Evolutionary conservation across 2,329 filamentous ascomycete genomes (phyloP).

Genomic region (Monilinia fructigena): DNA sequence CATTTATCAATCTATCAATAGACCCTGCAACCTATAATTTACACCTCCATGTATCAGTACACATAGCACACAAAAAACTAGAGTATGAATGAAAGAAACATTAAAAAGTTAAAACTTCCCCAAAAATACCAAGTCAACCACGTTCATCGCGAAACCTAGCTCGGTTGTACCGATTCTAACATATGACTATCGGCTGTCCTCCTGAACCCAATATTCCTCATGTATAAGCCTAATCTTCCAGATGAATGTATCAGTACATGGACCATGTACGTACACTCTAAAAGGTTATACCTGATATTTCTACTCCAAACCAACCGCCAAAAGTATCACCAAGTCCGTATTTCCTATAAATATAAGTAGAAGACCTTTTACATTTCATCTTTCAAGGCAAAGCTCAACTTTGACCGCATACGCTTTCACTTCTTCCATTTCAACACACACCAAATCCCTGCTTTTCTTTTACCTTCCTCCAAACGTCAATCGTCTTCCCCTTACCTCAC

Average conservation of each 20-base stretch:
- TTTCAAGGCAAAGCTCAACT: neutral
- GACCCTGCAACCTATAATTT: too few species aligned
- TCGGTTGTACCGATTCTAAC: neutral
- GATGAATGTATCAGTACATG: neutral
- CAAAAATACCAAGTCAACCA: too few species aligned
- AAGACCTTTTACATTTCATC: neutral
- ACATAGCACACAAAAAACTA: too few species aligned
- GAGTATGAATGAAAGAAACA: too few species aligned
- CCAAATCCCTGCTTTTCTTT: neutral
- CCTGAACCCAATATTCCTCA: neutral
- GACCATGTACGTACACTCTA: neutral
- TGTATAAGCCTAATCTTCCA: neutral
- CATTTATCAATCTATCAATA: too few species aligned
- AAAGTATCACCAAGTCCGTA: neutral
- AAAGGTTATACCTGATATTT: neutral
- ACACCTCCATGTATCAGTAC: too few species aligned
- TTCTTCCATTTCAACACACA: neutral
- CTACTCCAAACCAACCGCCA: neutral
- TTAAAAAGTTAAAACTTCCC: too few species aligned
- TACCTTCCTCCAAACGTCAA: slow-evolving; percentile 7
- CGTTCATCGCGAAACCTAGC: neutral
- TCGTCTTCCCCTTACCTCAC: slow-evolving; percentile 5
- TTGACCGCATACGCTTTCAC: neutral
- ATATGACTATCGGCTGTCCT: neutral
- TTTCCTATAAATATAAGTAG: neutral